Conservation (phyloP, 2,329 filamentous ascomycete species). For the Diaporthe vaccinii region DNA sequence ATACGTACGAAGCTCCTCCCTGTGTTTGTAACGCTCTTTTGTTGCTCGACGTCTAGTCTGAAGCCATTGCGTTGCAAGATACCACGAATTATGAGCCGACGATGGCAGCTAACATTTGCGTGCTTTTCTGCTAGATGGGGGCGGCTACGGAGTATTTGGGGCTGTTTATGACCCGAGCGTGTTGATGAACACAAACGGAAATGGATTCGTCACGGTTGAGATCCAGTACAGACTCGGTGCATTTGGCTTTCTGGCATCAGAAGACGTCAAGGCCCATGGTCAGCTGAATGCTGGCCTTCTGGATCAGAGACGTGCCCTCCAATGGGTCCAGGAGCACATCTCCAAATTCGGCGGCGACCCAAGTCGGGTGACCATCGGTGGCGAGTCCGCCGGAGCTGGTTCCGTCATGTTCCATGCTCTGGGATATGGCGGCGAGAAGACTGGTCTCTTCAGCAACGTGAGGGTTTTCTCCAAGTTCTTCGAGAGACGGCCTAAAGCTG, state of each 20-base stretch:
- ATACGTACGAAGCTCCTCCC: conserved; percentile 49
- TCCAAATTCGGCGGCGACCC: conserved; percentile 52
- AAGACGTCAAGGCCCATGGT: conserved; percentile 44
- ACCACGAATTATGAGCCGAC: neutral
- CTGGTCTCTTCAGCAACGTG: conserved; percentile 47
- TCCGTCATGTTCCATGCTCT: conserved; percentile 44
- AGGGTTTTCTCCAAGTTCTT: neutral
- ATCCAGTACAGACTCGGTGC: conserved; percentile 65
- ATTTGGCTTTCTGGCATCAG: conserved; percentile 59
- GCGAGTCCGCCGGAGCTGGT: conserved; percentile 49
- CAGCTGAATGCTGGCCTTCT: conserved; percentile 54
- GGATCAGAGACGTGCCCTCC: conserved; percentile 53
- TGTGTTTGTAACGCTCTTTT: neutral
- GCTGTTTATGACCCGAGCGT: conserved; percentile 27
- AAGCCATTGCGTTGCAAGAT: neutral
- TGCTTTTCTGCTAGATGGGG: conserved; percentile 39
- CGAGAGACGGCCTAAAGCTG: neutral
- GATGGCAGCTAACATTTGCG: neutral
- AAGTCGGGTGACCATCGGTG: conserved; percentile 48
- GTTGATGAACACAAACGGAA: conserved; percentile 44
- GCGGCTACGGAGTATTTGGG: conserved; percentile 24
- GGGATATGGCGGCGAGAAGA: conserved; percentile 46
- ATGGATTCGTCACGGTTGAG: conserved; percentile 59
- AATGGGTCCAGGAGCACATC: conserved; percentile 66
- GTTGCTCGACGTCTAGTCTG: neutral